These are phyloP conservation scores for Saturnispora serradocipensis DNA, from an alignment of 805 yeast species.

Conservation along the genomic window DNA sequence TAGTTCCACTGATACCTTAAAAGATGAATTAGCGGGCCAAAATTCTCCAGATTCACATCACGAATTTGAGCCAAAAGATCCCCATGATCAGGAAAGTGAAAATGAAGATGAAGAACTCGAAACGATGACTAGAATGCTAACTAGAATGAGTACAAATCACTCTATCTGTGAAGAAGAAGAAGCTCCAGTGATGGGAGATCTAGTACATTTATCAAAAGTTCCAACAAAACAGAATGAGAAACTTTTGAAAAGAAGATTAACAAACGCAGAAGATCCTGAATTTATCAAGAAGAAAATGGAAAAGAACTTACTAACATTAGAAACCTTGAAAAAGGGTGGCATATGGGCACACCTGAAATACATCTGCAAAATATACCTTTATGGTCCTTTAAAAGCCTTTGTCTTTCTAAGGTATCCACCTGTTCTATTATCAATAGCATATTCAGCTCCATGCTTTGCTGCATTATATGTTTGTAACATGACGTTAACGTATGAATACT, in stretches of 20 bases:
- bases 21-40: background rate
- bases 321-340: constrained; percentile 16
- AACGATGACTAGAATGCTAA: constrained; percentile 27
- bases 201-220: constrained; percentile 28
- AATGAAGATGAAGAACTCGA: constrained; percentile 14
- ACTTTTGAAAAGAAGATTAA: background rate
- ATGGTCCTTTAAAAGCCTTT: constrained; percentile 56
- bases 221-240: constrained; percentile 11
- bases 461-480: constrained; percentile 66
- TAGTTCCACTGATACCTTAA: background rate
- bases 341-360: constrained; percentile 15
- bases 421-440: constrained; percentile 53
- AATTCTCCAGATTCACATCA: background rate
- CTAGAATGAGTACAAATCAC: constrained; percentile 25
- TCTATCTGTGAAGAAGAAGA: constrained; percentile 24
- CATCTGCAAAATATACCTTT: constrained; percentile 36
- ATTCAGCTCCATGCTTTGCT: constrained; percentile 65
- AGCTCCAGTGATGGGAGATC: constrained; percentile 29
- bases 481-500: constrained; percentile 56
- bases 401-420: constrained; percentile 64
- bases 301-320: constrained; percentile 14
- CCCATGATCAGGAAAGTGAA: constrained; percentile 1
- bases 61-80: background rate
- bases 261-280: constrained; percentile 14
- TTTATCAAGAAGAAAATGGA: constrained; percentile 16